Conservation (phyloP, 129 eudicot species). For the Mikania micrantha region DNA sequence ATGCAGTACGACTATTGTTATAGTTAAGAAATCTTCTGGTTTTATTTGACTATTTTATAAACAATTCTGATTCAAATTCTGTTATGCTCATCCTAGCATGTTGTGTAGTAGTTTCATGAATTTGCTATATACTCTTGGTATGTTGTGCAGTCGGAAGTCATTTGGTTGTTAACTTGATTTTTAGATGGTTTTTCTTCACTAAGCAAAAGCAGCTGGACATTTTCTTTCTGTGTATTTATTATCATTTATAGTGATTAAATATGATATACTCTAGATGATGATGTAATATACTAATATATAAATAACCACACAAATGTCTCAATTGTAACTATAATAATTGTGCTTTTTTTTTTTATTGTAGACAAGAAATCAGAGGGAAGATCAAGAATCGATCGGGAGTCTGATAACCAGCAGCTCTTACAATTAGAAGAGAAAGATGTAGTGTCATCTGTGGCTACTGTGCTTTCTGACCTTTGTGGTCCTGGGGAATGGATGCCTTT, state of each 20-base stretch:
- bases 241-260: neutral
- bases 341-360: slow-evolving; percentile 23
- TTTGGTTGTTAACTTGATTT: neutral
- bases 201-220: neutral
- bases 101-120: neutral
- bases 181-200: neutral
- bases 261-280: too few species aligned
- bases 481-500: slow-evolving; percentile 99
- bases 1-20: neutral
- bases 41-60: neutral
- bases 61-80: neutral
- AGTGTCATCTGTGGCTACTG: slow-evolving; percentile 89
- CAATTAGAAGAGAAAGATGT: slow-evolving; percentile 88
- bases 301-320: neutral
- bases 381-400: slow-evolving; percentile 67
- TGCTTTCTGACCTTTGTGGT: slow-evolving; percentile 85
- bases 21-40: neutral
- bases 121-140: neutral
- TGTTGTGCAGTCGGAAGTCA: too few species aligned
- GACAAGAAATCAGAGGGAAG: slow-evolving; percentile 76
- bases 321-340: neutral
- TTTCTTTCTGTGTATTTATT: neutral
- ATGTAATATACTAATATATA: neutral
- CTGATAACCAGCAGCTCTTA: slow-evolving; percentile 82
- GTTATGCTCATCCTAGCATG: neutral